These are phyloP conservation scores for Pleurotus pulmonarius DNA, from an alignment of 768 basidiomycete species.

Conservation along the genomic window DNA sequence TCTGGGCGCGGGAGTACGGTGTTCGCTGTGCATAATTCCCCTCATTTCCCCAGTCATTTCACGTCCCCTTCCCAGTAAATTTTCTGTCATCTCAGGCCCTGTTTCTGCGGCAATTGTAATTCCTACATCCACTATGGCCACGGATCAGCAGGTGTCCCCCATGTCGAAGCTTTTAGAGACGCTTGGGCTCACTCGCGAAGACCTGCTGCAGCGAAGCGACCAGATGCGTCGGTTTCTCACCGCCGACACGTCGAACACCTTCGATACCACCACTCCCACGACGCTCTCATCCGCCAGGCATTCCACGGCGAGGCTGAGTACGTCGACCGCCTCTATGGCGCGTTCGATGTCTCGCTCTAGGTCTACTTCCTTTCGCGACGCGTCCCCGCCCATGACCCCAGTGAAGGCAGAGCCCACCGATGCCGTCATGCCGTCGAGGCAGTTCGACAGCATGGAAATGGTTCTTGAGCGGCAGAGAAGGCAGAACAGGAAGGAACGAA, in stretches of 20 bases:
- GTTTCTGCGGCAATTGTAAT: slow-evolving; percentile 1
- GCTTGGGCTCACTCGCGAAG: slow-evolving; percentile 75
- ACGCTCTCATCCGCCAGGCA: slow-evolving; percentile 28
- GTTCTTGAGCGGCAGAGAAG: slow-evolving; percentile 73
- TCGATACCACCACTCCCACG: slow-evolving; percentile 30
- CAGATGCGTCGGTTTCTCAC: slow-evolving; percentile 81
- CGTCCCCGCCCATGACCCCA: slow-evolving; percentile 54
- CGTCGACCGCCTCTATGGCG: slow-evolving; percentile 32
- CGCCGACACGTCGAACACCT: slow-evolving; percentile 40
- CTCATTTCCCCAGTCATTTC: background rate
- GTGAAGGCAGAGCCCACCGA: slow-evolving; percentile 63
- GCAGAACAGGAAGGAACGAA: slow-evolving; percentile 51
- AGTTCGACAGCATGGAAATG: slow-evolving; percentile 73
- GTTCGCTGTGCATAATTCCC: slow-evolving; percentile 1
- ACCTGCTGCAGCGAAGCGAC: slow-evolving; percentile 65
- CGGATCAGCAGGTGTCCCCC: slow-evolving; percentile 48
- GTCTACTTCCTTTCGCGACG: slow-evolving; percentile 48
- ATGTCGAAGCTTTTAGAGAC: slow-evolving; percentile 69
- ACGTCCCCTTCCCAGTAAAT: background rate
- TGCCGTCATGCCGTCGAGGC: slow-evolving; percentile 43
- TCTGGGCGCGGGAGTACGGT: slow-evolving; percentile 1
- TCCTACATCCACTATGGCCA: slow-evolving; percentile 27
- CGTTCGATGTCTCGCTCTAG: slow-evolving; percentile 42
- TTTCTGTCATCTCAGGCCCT: background rate
- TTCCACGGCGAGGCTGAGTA: slow-evolving; percentile 31